These are phyloP conservation scores for Trifolium pratense DNA, from an alignment of 306 rosid genomes.

Conservation along the genomic window DNA sequence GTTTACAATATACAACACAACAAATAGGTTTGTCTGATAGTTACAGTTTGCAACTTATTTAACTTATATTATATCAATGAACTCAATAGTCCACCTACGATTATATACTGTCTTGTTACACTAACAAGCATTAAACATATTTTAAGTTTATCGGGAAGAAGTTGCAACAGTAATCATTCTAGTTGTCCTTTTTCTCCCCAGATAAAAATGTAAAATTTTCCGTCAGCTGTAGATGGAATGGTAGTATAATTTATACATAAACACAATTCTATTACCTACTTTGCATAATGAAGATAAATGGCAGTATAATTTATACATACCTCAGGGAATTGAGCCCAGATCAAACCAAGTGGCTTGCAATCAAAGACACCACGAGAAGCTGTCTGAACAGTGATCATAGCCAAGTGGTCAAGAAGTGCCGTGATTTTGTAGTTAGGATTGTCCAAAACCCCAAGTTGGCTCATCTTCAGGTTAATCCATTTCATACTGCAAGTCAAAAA, in stretches of 20 bases:
- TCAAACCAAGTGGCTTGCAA: slow-evolving; percentile 96
- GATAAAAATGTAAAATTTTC: background rate
- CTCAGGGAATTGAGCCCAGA: slow-evolving; percentile 96
- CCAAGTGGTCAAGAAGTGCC: slow-evolving; percentile 87
- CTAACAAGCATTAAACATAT: slow-evolving; percentile 17
- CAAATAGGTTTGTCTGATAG: background rate
- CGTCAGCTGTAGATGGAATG: slow-evolving; percentile 8
- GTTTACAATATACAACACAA: background rate
- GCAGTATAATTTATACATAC: slow-evolving; percentile 44
- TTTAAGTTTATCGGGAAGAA: slow-evolving; percentile 27
- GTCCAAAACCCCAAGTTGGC: slow-evolving; percentile 86
- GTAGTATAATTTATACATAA: too few species aligned
- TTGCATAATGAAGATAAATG: slow-evolving; percentile 18
- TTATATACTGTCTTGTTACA: slow-evolving; percentile 17
- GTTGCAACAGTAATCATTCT: background rate
- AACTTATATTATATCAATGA: background rate
- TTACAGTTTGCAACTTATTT: slow-evolving; percentile 13
- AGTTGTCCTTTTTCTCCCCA: background rate
- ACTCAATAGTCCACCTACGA: background rate
- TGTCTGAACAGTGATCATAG: slow-evolving; percentile 93
- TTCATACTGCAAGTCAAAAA: slow-evolving; percentile 71
- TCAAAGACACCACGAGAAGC: slow-evolving; percentile 83
- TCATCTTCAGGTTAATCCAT: slow-evolving; percentile 94
- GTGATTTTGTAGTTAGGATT: slow-evolving; percentile 96
- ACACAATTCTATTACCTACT: slow-evolving; percentile 19